Evolutionary conservation across 768 basidiomycete genomes (phyloP), one percentile per base, ranked within the genome.

Genomic region (Roridomyces roridus): DNA sequence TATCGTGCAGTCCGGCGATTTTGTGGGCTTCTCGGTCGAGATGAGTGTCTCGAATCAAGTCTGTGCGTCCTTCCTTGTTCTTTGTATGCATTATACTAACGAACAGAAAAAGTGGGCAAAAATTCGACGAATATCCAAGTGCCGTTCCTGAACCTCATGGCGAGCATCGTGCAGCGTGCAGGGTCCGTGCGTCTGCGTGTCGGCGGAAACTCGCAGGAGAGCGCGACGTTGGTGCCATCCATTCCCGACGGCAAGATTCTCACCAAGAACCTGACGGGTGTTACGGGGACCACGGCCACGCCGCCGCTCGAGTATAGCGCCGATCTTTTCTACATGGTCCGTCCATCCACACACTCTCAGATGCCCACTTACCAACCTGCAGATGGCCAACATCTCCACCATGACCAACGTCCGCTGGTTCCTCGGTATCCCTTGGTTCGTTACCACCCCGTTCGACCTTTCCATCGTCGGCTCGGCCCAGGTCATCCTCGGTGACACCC

Each of bases 151-250:
- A 86, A 86, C 65, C 76, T 85, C 45, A 73, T 87, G 68, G 74
- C 79, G 12, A 80, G 82, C 58, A 74, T 87, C 18, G 73, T 71
- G 28, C 74, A 77, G 56, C 75, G 85, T 26, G 77, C 77, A 5
- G 84, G 83, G 5, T 60, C 67, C 11, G 81, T 82, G 17, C 71
- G 78, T 14, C 64, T 85, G 17, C 77, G 85, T 29, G 68, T 87
- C 11, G 85, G 85, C 17, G 85, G 85, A n/a, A 87, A 86, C 67
- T 78, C 80, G 3, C 85, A 86, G 64, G 85, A 87, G 50, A 73
- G 68, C 5, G 79, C 74, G 18, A 45, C 70, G 23, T 62, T 76
- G 59, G 77, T 75, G 14, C 67, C 65, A 0, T 37, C 41, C 20
- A 69, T 81, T 14, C 59, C 73, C 0, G 70, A 79, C 45, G 74